phyloP scores from a whole-genome alignment of 83 land plant genomes.

The Diphasiastrum complanatum region DNA sequence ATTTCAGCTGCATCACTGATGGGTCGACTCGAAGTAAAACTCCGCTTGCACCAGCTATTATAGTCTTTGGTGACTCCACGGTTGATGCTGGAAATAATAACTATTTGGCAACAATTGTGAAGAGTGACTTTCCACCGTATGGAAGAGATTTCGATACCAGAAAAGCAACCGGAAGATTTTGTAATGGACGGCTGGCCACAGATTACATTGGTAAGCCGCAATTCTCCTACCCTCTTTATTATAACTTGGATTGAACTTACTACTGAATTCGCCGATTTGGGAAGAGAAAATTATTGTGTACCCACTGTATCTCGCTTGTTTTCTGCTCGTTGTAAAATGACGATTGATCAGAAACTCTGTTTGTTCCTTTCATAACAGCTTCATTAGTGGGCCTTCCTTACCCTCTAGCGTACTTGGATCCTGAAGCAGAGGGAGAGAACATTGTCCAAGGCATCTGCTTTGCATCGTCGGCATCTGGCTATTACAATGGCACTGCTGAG shows the following conservation, averaged over 20 bases:
- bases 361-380: no score
- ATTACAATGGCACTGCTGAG: background rate
- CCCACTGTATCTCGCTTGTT: no score
- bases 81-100: constrained; percentile 14
- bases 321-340: no score
- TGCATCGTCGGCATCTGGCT: constrained; percentile 17
- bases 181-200: constrained; percentile 3
- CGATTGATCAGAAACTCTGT: background rate
- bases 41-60: no score
- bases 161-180: constrained; percentile 2
- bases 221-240: background rate
- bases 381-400: background rate
- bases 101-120: background rate
- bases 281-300: no score
- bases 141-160: constrained; percentile 1
- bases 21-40: no score
- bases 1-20: no score
- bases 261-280: no score
- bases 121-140: background rate
- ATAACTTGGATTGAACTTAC: no score
- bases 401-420: constrained; percentile 3
- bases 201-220: background rate
- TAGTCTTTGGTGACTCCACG: constrained; percentile 16
- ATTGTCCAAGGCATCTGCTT: constrained; percentile 4
- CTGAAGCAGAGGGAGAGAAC: background rate